Base-by-base conservation (phyloP, 2,329 filamentous ascomycete genomes). In the Stachybotrys echinatus region DNA sequence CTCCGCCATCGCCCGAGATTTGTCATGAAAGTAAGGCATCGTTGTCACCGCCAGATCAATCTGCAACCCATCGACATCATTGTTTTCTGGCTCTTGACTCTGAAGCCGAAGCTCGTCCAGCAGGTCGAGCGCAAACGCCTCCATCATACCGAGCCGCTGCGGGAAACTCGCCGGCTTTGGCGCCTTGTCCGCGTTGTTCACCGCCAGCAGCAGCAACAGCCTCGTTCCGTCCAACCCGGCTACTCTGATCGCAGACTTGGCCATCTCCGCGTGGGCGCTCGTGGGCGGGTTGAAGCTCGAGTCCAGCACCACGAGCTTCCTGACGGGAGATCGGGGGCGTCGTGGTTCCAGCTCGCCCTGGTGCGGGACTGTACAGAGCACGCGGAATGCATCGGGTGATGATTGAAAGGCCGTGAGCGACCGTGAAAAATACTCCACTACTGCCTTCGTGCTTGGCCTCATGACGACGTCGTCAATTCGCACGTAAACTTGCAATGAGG, bases 1-100 rank as follows among this genome's bases (percentile, higher is more conserved):
- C 8, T 64, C 60, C 0, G 73, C 69, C 23, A 92, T 82, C 1
- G 80, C 81, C 12, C 61, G 56, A 7, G 82, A 81, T 68, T 92
- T 92, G 60, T 85, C 83, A 51, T 82, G 81, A 59, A 92, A 94
- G 62, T 85, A 91, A 0, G 88, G 85, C 58, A 80, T 74, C 34
- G 79, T 86, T 0, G 87, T 89, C 2, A 94, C 74, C 2, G 77
- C 87, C 37, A 92, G 76, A 56, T 92, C 88, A 5, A 84, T 67
- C 23, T 69, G 65, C 1, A 65, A 42, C 5, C 54, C 58, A 20
- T 37, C 18, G 12, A 20, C 22, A 6, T 18, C 17, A 6, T 23
- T 27, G 2, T 14, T 14, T 8, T 12, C 20, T 14, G 34, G 23
- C 4, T 39, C 49, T 8, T 17, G 50, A 12, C 17, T 47, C 45